Evolutionary conservation across 805 yeast genomes (phyloP), one percentile per base, ranked within the genome.

Genomic region (Suhomyces xylopsoci): DNA sequence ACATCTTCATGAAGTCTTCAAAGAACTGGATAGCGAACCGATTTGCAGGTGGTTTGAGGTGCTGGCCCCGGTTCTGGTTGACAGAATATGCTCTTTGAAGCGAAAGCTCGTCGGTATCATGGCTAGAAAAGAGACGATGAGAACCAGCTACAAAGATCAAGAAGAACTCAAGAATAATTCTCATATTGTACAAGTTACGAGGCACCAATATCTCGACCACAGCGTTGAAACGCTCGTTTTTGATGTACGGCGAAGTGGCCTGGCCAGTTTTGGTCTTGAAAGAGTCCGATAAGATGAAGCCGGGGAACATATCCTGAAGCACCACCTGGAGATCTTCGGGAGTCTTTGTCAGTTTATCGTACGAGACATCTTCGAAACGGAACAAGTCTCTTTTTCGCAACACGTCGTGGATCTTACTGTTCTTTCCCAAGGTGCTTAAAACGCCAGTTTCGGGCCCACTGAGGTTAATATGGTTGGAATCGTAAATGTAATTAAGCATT

Each of bases 131-230:
- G 2, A 76, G 51, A 25, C 53, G 53, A 49, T 76, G 70, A 1
- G 88, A 71, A 1, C 88, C 84, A 45, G 88, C 84, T 24, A 83
- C 74, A 62, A 89, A 90, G 10, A 83, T 70, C 47, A 90, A 75
- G 38, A 90, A 82, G 38, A 88, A 85, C 52, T 88, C 96, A 47
- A 90, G 68, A 14, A 91, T 79, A 5, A 88, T 79, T 57, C 92
- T 79, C 86, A 92, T 89, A 61, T 91, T 90, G 68, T 87, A 84
- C 14, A 90, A 79, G 61, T 83, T 84, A 2, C 90, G 83, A 0
- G 84, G 82, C 2, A 88, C 87, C 38, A 90, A 68, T 3, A 84
- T 78, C 55, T 86, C 84, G 50, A 85, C 85, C 58, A 81, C 79
- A 20, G 82, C 75, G 54, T 69, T 71, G 54, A 77, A 78, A 2